phyloP scores from a whole-genome alignment of 352 stramenopile species.

The Thalassiosira livingstoniorum region DNA sequence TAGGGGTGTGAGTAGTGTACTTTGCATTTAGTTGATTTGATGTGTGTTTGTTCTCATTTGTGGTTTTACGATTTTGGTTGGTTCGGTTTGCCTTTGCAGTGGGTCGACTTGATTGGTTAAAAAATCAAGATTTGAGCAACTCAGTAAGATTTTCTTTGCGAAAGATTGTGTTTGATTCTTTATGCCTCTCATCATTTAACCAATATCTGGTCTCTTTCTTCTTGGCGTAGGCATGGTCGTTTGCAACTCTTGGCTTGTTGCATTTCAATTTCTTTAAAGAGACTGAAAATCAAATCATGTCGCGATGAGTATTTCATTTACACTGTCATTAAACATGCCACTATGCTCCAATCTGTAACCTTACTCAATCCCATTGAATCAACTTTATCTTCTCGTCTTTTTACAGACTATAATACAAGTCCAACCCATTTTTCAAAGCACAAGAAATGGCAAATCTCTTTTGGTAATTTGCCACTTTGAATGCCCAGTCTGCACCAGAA shows the following conservation, averaged over 20 bases:
- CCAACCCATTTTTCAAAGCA: slow-evolving; percentile 41
- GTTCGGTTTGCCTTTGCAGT: not conserved
- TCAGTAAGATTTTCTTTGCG: slow-evolving; percentile 23
- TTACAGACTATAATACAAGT: not conserved
- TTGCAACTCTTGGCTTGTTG: slow-evolving; percentile 73
- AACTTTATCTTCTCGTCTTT: not conserved
- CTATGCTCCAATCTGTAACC: not conserved
- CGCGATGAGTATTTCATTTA: slow-evolving; percentile 26
- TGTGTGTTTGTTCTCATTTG: slow-evolving; percentile 33
- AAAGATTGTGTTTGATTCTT: not conserved
- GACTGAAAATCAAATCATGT: slow-evolving; percentile 26
- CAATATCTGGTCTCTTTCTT: not conserved
- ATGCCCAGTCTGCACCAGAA: slow-evolving; percentile 45
- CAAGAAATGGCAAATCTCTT: slow-evolving; percentile 74
- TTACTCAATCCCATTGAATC: not conserved
- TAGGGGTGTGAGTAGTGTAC: no score
- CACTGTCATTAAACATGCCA: slow-evolving; percentile 7
- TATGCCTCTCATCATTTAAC: not conserved
- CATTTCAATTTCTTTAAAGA: slow-evolving; percentile 69
- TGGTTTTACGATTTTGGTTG: slow-evolving; percentile 13
- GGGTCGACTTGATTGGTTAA: slow-evolving; percentile 59
- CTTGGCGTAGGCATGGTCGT: slow-evolving; percentile 59
- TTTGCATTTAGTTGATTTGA: no score
- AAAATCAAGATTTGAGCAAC: slow-evolving; percentile 68
- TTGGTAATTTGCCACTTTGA: slow-evolving; percentile 77